Evolutionary conservation across 352 stramenopile genomes (phyloP), one percentile per base, ranked within the genome.

Genomic region (Globisporangium cystogenes): DNA sequence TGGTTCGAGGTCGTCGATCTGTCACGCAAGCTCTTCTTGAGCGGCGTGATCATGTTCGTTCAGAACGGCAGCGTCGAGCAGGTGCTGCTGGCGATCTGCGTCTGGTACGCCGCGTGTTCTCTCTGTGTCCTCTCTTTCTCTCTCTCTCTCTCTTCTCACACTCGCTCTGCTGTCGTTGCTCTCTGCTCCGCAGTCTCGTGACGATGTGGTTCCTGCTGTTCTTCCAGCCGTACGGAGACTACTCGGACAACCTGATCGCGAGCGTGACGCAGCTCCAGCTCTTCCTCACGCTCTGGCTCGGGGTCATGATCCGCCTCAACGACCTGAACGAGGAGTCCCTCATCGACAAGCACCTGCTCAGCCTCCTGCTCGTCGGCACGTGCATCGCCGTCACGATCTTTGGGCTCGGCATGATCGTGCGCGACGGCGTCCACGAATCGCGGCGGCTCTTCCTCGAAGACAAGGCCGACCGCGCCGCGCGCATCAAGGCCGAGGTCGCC

Each of bases 1-100:
- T 91, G 81, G 81, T 91, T 89, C 59, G 81, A 91, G 60, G 81
- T 87, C 24, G 64, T 91, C 29, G 81, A 91, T 57, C 63, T 91
- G 15, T 84, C 79, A 16, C 68, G 81, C 31, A 91, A 91, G 57
- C 68, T 91, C 23, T 87, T 89, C 49, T 44, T 91, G 36, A 89
- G 74, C 40, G 68, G 72, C 31, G 70, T 91, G 35, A 88, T 87
- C 51, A 58, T 89, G 3, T 91, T 91, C 54, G 73, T 91, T 15
- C 60, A 84, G 48, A 81, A 83, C 45, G 76, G 77, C 24, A 86
- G 72, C 47, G 72, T 89, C 10, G 67, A 89, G 27, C 77, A 88
- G 69, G 67, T 88, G 21, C 57, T 91, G 20, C 53, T 89, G 3
- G 75, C 76, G 3, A 70, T 89, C 36, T 59, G 52, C n/a, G 75